Evolutionary conservation across 768 basidiomycete genomes (phyloP).

Genomic region (Leccinum truebloodii): DNA sequence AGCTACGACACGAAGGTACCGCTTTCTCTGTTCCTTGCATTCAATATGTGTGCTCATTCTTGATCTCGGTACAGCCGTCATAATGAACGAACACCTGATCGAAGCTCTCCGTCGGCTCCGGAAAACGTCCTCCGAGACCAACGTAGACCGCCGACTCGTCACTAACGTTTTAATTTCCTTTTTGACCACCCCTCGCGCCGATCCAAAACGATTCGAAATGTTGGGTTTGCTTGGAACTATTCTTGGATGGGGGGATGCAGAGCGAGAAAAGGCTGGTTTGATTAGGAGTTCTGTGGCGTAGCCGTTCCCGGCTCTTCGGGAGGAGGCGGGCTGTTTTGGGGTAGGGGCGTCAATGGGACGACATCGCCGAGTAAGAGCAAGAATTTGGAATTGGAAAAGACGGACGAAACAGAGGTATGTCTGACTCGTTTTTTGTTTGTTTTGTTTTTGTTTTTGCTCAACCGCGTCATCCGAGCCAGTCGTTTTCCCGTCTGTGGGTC

Average conservation of each 20-base stretch:
- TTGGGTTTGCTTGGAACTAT: slow-evolving; percentile 84
- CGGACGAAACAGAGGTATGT: slow-evolving; percentile 79
- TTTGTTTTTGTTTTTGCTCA: neutral
- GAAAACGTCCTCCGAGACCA: slow-evolving; percentile 78
- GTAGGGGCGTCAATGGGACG: slow-evolving; percentile 22
- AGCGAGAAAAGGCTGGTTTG: slow-evolving; percentile 85
- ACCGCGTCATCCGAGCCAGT: slow-evolving; percentile 48
- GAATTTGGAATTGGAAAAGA: slow-evolving; percentile 65
- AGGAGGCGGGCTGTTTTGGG: slow-evolving; percentile 25
- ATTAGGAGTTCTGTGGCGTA: slow-evolving; percentile 27
- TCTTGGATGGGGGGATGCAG: slow-evolving; percentile 89
- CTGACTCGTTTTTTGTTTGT: neutral
- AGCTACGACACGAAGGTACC: slow-evolving; percentile 90
- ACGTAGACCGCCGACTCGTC: slow-evolving; percentile 91
- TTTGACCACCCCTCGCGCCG: slow-evolving; percentile 85
- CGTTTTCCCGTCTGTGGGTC: slow-evolving; percentile 96
- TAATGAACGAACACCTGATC: slow-evolving; percentile 96
- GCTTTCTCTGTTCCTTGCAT: slow-evolving; percentile 15
- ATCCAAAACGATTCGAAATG: slow-evolving; percentile 97
- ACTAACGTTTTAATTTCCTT: slow-evolving; percentile 93
- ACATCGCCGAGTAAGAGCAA: slow-evolving; percentile 36
- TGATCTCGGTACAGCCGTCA: slow-evolving; percentile 64
- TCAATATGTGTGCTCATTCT: slow-evolving; percentile 5
- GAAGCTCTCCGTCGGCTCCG: slow-evolving; percentile 95
- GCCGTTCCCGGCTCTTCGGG: slow-evolving; percentile 20